Conservation (phyloP, 2,329 filamentous ascomycete genomes). For the Paracamarosporium sp. region DNA sequence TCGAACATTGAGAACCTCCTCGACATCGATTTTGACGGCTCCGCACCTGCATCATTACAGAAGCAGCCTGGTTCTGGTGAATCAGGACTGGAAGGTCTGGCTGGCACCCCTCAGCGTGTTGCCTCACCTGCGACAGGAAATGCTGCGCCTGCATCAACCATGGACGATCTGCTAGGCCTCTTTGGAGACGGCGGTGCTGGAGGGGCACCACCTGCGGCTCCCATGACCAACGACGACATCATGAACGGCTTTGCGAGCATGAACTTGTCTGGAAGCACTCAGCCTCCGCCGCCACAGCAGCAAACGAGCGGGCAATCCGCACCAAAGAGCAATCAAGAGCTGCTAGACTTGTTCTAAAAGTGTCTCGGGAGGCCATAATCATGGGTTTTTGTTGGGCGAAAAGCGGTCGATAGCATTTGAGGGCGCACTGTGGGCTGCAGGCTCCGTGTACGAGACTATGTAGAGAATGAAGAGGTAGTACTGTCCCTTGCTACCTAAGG, state of each 20-base stretch:
- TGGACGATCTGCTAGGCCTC: constrained; percentile 82
- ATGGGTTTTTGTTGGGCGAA: constrained; percentile 15
- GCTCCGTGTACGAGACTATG: constrained; percentile 20
- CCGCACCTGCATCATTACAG: constrained; percentile 86
- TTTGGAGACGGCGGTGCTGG: constrained; percentile 57
- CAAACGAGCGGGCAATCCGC: constrained; percentile 61
- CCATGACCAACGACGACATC: constrained; percentile 61
- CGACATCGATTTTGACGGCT: constrained; percentile 95
- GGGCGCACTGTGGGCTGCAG: constrained; percentile 13
- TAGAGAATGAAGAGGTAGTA: constrained; percentile 18
- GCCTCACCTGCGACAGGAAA: constrained; percentile 64
- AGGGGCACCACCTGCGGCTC: constrained; percentile 36
- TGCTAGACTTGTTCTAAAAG: constrained; percentile 61
- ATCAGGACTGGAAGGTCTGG: constrained; percentile 60
- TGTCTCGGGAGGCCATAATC: not conserved
- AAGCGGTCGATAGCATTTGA: constrained; percentile 22
- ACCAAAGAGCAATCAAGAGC: constrained; percentile 63
- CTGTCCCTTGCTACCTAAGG: not conserved
- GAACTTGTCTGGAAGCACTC: constrained; percentile 71
- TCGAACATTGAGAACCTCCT: constrained; percentile 92
- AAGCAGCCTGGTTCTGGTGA: constrained; percentile 61
- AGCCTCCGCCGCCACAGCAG: constrained; percentile 69
- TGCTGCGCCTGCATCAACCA: constrained; percentile 58
- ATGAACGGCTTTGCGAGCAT: constrained; percentile 84
- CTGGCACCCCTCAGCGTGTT: constrained; percentile 72